These are phyloP conservation scores for Leccinum subtestaceum DNA, from an alignment of 768 basidiomycete species.

Conservation along the genomic window DNA sequence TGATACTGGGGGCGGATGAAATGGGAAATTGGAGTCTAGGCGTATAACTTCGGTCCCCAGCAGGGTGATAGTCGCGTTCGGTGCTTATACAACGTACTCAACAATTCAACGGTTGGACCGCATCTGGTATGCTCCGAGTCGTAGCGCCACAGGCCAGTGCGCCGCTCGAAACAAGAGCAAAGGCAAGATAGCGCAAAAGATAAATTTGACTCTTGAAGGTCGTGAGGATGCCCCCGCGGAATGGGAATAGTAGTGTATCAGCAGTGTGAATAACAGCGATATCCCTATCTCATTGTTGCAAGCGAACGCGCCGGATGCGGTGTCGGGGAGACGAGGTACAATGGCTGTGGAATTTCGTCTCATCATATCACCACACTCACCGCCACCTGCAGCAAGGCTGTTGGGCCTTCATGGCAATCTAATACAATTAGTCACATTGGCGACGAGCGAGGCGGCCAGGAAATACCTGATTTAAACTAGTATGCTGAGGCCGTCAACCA, in stretches of 20 bases:
- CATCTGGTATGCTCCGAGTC: not conserved
- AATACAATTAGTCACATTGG: not conserved
- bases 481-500: no score
- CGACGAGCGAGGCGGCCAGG: not conserved
- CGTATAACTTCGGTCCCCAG: not conserved
- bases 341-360: not conserved
- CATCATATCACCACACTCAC: not conserved
- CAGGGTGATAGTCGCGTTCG: not conserved
- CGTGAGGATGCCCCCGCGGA: not conserved
- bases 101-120: not conserved
- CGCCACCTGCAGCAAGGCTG: not conserved
- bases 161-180: not conserved
- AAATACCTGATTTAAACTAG: not conserved
- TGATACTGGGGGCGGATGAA: not conserved
- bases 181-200: not conserved
- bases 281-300: not conserved
- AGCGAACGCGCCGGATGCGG: not conserved
- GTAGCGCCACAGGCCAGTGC: not conserved
- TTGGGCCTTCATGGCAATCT: not conserved
- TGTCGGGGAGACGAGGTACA: not conserved
- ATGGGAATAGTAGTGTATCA: not conserved
- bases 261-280: not conserved
- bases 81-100: not conserved
- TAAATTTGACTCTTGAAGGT: not conserved
- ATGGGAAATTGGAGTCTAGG: not conserved